These are phyloP conservation scores for Tylopilus plumbeoviolaceoides DNA, from an alignment of 768 basidiomycete species.

Conservation along the genomic window DNA sequence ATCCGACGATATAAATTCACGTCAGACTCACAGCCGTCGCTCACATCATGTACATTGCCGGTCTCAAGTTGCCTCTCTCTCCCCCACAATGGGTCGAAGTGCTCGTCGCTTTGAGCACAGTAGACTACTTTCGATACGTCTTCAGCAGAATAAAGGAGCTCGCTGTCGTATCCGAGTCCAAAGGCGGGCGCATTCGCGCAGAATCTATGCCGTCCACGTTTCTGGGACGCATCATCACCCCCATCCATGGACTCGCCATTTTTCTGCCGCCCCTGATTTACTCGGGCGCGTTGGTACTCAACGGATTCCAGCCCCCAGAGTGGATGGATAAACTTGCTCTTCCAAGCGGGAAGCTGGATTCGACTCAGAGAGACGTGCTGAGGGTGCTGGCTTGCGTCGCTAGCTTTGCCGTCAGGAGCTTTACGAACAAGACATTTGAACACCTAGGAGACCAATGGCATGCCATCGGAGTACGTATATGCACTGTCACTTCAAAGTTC, in stretches of 20 bases:
- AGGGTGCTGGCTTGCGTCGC: slow-evolving; percentile 21
- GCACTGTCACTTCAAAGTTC: background rate
- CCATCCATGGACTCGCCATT: slow-evolving; percentile 20
- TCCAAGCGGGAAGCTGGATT: slow-evolving; percentile 4
- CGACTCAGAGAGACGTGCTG: slow-evolving; percentile 6
- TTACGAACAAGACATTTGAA: background rate
- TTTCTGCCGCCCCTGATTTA: slow-evolving; percentile 23
- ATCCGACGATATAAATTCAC: background rate
- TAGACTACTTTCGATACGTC: slow-evolving; percentile 1
- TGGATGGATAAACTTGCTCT: slow-evolving; percentile 28
- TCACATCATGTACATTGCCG: slow-evolving; percentile 14
- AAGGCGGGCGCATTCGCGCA: slow-evolving; percentile 15
- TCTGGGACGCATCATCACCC: slow-evolving; percentile 23
- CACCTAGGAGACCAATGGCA: slow-evolving; percentile 29
- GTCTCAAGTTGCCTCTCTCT: slow-evolving; percentile 7
- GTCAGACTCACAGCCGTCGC: background rate
- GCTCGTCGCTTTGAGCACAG: slow-evolving; percentile 14
- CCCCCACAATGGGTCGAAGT: slow-evolving; percentile 9
- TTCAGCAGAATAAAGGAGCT: background rate
- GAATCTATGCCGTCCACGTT: slow-evolving; percentile 13
- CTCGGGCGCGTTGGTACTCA: slow-evolving; percentile 19
- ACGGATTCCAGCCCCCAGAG: slow-evolving; percentile 24
- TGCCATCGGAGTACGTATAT: slow-evolving; percentile 18
- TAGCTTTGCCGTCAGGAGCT: slow-evolving; percentile 1
- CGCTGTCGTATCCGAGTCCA: slow-evolving; percentile 1